A percentile compares a stretch with the other conserved stretches of the same genome.
Conservation (phyloP, 176 grass and related monocot species). For the Cocos nucifera region DNA sequence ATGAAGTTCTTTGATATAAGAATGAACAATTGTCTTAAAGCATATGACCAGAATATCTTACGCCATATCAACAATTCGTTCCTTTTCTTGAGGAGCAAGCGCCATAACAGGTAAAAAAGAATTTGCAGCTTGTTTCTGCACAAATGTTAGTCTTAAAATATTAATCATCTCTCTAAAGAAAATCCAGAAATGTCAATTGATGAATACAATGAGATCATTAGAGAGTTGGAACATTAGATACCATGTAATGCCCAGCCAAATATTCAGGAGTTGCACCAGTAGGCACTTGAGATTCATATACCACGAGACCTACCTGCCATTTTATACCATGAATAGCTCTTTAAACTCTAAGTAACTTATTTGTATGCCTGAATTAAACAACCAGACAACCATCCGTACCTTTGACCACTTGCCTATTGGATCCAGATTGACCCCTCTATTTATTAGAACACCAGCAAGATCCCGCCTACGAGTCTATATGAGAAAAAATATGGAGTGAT, state of each 20-base stretch:
- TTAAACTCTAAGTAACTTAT: not conserved
- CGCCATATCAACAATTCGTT: slow-evolving; percentile 96
- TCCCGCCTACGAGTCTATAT: slow-evolving; percentile 82
- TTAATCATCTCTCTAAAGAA: too few species aligned
- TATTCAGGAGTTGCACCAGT: slow-evolving; percentile 95
- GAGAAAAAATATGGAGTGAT: slow-evolving; percentile 9
- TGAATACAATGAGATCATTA: slow-evolving; percentile 8
- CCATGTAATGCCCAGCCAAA: slow-evolving; percentile 98
- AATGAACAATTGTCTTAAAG: too few species aligned
- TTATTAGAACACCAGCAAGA: slow-evolving; percentile 94
- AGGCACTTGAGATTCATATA: slow-evolving; percentile 88
- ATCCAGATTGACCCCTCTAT: slow-evolving; percentile 97
- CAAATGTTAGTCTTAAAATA: not conserved
- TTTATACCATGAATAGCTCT: slow-evolving; percentile 13
- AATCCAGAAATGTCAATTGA: not conserved
- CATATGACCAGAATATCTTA: slow-evolving; percentile 37
- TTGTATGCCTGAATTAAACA: not conserved
- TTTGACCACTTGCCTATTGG: slow-evolving; percentile 99
- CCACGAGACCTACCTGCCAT: slow-evolving; percentile 87
- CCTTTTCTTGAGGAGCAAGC: slow-evolving; percentile 93
- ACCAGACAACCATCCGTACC: slow-evolving; percentile 30
- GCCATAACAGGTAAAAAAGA: slow-evolving; percentile 98
- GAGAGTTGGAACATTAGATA: slow-evolving; percentile 20
- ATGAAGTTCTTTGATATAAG: too few species aligned
- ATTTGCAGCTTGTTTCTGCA: slow-evolving; percentile 98